These are phyloP conservation scores for Solanum boliviense DNA, from an alignment of 257 asterid genomes.

Conservation along the genomic window DNA sequence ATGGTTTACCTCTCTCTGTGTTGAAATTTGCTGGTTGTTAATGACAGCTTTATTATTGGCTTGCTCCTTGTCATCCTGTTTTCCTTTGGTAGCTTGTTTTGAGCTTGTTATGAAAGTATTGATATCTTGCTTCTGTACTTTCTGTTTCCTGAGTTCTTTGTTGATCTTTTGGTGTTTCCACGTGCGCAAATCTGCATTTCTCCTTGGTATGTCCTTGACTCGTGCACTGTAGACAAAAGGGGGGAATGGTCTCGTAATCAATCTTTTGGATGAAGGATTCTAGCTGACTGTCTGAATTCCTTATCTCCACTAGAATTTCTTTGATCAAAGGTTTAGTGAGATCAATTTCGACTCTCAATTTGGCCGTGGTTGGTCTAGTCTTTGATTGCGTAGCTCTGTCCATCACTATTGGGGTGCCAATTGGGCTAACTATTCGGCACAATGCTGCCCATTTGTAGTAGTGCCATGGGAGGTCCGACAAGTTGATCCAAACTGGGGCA, in stretches of 20 bases:
- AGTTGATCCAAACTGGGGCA: not conserved
- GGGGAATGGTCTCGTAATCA: not conserved
- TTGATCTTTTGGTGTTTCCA: not conserved
- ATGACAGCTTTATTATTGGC: not conserved
- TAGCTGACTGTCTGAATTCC: not conserved
- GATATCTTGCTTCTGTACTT: not conserved
- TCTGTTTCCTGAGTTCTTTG: not conserved
- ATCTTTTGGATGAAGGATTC: not conserved
- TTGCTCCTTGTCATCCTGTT: not conserved
- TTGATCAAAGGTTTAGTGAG: not conserved
- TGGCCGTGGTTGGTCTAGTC: not conserved
- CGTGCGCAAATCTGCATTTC: not conserved
- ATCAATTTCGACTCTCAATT: not conserved
- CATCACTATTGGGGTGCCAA: not conserved
- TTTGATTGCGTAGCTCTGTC: not conserved
- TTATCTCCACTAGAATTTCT: not conserved
- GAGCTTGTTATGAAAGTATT: not conserved
- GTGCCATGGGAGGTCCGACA: not conserved
- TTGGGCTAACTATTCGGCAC: not conserved
- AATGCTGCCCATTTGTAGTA: not conserved
- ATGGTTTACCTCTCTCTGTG: not conserved
- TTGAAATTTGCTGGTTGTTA: not conserved
- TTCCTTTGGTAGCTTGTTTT: not conserved
- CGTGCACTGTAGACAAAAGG: not conserved
- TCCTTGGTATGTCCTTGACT: not conserved